Conservation (phyloP, 345 rosid species). For the Arabidopsis arenosa region DNA sequence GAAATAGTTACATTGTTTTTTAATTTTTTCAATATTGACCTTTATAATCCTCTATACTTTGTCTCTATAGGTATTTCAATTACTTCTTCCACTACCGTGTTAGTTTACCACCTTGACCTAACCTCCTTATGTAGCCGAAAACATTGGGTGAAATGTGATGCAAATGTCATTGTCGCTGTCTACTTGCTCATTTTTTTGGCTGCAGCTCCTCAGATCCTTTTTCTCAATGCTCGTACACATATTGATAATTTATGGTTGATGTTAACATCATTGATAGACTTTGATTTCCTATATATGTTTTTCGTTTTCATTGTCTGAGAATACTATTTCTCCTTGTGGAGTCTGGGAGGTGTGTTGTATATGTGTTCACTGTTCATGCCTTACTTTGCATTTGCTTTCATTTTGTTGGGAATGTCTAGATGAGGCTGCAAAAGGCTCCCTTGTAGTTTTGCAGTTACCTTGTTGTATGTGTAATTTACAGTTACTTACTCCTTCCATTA, state of each 20-base stretch:
- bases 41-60: conserved; percentile 1
- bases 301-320: neutral
- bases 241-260: neutral
- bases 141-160: neutral
- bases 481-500: conserved; percentile 5
- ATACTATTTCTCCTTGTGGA: neutral
- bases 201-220: conserved; percentile 8
- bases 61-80: conserved; percentile 11
- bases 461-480: conserved; percentile 6
- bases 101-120: neutral
- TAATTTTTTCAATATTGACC: neutral
- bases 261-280: conserved; percentile 1
- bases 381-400: neutral
- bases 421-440: neutral
- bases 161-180: neutral
- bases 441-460: neutral
- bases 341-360: neutral
- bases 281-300: neutral
- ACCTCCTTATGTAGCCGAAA: neutral
- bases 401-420: conserved; percentile 10
- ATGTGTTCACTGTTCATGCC: neutral
- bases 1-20: neutral
- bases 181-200: conserved; percentile 23
- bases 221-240: conserved; percentile 13
- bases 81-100: neutral